Evolutionary conservation across 495 filamentous ascomycete species (phyloP), one percentile per base, ranked within the genome.

Genomic region (Penicillium salamii): DNA sequence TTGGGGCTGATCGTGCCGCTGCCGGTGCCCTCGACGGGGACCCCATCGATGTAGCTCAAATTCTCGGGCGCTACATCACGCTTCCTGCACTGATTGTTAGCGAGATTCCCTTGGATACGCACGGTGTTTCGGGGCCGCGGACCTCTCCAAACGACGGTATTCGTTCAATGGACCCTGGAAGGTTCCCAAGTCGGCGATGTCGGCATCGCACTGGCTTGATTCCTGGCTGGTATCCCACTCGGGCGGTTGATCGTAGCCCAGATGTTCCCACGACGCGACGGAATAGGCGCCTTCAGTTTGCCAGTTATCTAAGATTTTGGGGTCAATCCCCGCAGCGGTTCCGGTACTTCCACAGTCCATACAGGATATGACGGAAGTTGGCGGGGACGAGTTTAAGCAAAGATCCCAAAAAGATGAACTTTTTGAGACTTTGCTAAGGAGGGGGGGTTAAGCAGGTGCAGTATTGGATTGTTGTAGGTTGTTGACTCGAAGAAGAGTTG

Each of bases 231-330:
- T 70, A 42, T 74, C 69, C 65, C 70, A 70, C 55, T 76, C 72
- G 23, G 68, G 64, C 23, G 66, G 59, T 53, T 69, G 68, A 14
- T 75, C 70, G 61, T 71, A 71, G 26, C 53, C 54, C 17, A 67
- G 38, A 32, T 71, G 67, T 44, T 75, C 72, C 70, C 70, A 75
- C 23, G 70, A 60, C 5, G 61, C 51, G 53, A 72, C 62, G 11
- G 70, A 63, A 52, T 70, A 74, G 15, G 60, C 56, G 40, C 62
- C 55, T 44, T 72, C 65, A 11, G 63, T 62, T 66, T 72, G 69
- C 68, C 71, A 76, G 43, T 68, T 67, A 55, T 71, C 68, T 37
- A 76, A 63, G 39, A 74, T 73, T 61, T 74, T 76, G 66, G 72
- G 71, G 71, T 76, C 71, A 37, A 76, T 71, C 63, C 70, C 71